phyloP scores from a whole-genome alignment of 2,329 filamentous ascomycete species.

The Aureobasidium uvarum region DNA sequence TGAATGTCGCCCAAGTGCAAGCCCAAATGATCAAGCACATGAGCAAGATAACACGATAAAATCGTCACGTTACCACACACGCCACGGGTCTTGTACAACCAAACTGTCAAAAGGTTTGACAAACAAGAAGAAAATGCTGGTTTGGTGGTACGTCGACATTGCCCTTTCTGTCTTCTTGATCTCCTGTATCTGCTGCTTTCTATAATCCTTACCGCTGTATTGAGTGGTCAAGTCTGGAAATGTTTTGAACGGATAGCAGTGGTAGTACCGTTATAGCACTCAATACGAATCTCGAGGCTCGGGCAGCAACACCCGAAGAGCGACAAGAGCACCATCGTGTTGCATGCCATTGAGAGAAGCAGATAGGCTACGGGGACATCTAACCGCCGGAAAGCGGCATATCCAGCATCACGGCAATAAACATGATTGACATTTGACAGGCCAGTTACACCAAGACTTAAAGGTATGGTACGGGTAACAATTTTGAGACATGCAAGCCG shows the following conservation, averaged over 20 bases:
- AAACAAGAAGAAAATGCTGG: not conserved
- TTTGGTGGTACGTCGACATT: not conserved
- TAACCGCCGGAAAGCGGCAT: slow-evolving; percentile 10
- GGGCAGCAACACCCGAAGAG: not conserved
- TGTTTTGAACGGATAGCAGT: not conserved
- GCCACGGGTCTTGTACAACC: not conserved
- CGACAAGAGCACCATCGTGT: not conserved
- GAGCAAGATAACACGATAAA: not conserved
- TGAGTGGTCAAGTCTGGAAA: not conserved
- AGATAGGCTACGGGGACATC: not conserved
- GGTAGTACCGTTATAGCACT: not conserved
- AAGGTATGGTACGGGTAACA: slow-evolving; percentile 3
- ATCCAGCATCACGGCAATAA: not conserved
- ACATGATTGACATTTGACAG: slow-evolving; percentile 20
- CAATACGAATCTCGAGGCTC: not conserved
- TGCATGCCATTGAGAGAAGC: not conserved
- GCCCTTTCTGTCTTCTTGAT: not conserved
- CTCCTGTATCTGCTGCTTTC: not conserved
- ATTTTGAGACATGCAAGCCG: not conserved
- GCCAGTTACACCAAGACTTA: not conserved
- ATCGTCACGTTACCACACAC: slow-evolving; percentile 1
- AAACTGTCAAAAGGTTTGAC: slow-evolving; percentile 11
- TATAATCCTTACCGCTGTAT: not conserved
- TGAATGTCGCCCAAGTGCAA: not conserved
- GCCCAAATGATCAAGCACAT: slow-evolving; percentile 13